phyloP scores from a whole-genome alignment of 805 yeast genomes.

The Komagataella mondaviorum region DNA sequence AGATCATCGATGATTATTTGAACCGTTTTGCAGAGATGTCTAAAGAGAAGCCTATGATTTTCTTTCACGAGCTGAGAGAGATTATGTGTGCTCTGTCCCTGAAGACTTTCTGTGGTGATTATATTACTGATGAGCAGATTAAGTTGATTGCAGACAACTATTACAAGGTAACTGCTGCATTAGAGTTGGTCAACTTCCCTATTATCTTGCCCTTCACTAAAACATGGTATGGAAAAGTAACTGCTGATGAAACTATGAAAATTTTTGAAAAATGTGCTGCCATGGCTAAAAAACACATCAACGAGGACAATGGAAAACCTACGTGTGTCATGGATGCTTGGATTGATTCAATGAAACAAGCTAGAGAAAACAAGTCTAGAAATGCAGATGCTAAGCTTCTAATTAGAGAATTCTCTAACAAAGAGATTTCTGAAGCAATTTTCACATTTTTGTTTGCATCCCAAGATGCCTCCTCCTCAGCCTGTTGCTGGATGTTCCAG shows the following conservation, averaged over 20 bases:
- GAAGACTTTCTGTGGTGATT: slow-evolving; percentile 91
- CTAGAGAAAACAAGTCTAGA: slow-evolving; percentile 33
- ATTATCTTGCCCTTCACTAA: slow-evolving; percentile 91
- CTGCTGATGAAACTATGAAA: slow-evolving; percentile 90
- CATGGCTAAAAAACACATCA: slow-evolving; percentile 71
- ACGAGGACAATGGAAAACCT: slow-evolving; percentile 55
- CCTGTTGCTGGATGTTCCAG: slow-evolving; percentile 98
- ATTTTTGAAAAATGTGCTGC: slow-evolving; percentile 83
- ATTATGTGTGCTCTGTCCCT: slow-evolving; percentile 88
- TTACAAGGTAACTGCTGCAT: slow-evolving; percentile 85
- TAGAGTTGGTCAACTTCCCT: slow-evolving; percentile 96
- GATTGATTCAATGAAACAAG: slow-evolving; percentile 76
- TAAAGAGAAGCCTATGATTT: slow-evolving; percentile 50
- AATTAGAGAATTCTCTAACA: slow-evolving; percentile 75
- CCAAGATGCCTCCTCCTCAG: slow-evolving; percentile 94
- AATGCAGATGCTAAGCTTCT: slow-evolving; percentile 41
- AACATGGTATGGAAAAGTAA: slow-evolving; percentile 93
- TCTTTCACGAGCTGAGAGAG: slow-evolving; percentile 92
- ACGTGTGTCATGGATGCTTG: slow-evolving; percentile 93
- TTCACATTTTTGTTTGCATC: slow-evolving; percentile 96
- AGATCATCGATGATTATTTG: slow-evolving; percentile 71
- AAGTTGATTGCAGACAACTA: slow-evolving; percentile 84
- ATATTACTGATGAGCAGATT: slow-evolving; percentile 86
- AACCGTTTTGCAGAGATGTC: slow-evolving; percentile 46
- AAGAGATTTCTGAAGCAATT: slow-evolving; percentile 90